A percentile compares a stretch with the other conserved stretches of the same genome.
These are phyloP conservation scores for Chlamydomonas sphaeroides DNA, from an alignment of 139 green algal species.

Conservation along the genomic window DNA sequence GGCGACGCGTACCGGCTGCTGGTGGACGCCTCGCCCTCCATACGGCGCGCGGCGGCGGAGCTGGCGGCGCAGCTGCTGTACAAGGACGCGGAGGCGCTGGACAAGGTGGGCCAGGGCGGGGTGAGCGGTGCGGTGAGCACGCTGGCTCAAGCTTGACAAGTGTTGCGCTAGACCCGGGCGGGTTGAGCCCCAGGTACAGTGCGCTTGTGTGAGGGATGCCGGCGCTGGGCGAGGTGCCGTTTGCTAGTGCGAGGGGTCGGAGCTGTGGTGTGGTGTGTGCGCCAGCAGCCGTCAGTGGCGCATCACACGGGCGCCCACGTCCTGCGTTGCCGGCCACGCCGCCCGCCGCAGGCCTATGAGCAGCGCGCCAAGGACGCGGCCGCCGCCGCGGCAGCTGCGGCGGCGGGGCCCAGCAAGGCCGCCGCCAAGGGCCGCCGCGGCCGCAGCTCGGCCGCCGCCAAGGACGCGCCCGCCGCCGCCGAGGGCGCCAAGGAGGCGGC, in stretches of 20 bases:
- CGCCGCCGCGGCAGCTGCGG: slow-evolving; percentile 23
- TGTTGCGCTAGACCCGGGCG: too few relatives aligned
- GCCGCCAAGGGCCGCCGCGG: slow-evolving; percentile 10
- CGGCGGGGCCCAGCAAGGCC: background rate
- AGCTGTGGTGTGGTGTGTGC: too few relatives aligned
- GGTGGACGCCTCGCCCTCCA: slow-evolving; percentile 49
- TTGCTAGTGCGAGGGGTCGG: too few relatives aligned
- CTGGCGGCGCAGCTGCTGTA: slow-evolving; percentile 72
- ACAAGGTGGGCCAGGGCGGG: slow-evolving; percentile 12
- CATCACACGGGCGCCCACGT: too few relatives aligned
- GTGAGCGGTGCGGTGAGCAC: too few relatives aligned
- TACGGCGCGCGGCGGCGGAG: slow-evolving; percentile 72
- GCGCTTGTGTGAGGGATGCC: too few relatives aligned
- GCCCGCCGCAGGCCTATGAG: background rate
- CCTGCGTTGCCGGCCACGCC: background rate
- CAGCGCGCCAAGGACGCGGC: background rate
- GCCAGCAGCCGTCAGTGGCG: too few relatives aligned
- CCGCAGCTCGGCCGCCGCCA: background rate
- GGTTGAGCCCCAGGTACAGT: too few relatives aligned
- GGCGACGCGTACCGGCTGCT: slow-evolving; percentile 66
- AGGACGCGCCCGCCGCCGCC: background rate
- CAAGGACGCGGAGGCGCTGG: slow-evolving; percentile 46
- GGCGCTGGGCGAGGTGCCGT: too few relatives aligned
- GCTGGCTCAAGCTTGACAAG: too few relatives aligned
- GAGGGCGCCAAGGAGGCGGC: background rate